Evolutionary conservation across 2,329 filamentous ascomycete genomes (phyloP).

Genomic region (Raffaelea albimanens): DNA sequence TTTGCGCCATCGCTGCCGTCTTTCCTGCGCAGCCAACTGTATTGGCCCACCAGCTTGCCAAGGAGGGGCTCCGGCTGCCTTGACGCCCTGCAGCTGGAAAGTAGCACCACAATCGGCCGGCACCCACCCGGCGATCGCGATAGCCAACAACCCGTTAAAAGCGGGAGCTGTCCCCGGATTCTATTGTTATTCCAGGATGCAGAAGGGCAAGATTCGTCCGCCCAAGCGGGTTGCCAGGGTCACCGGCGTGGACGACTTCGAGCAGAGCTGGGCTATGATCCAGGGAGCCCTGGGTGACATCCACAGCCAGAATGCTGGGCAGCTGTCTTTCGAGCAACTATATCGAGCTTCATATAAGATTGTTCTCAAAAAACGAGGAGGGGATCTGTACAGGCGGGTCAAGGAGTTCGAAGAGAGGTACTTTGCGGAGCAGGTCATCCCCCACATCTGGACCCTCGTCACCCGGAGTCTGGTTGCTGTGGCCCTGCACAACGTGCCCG

Average conservation of each 20-base stretch:
- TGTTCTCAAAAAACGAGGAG: slow-evolving; percentile 78
- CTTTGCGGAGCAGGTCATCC: slow-evolving; percentile 66
- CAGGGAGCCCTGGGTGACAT: slow-evolving; percentile 74
- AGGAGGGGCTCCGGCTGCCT: no score
- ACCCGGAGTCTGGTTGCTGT: slow-evolving; percentile 55
- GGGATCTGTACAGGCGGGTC: slow-evolving; percentile 71
- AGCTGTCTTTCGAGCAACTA: slow-evolving; percentile 86
- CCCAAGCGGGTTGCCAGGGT: slow-evolving; percentile 47
- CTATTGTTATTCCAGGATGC: slow-evolving; percentile 8
- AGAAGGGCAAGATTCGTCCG: slow-evolving; percentile 50
- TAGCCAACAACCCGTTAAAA: no score
- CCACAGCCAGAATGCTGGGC: slow-evolving; percentile 82
- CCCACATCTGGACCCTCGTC: slow-evolving; percentile 61
- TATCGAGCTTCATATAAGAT: slow-evolving; percentile 94
- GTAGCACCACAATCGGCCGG: no score
- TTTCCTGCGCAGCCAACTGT: no score
- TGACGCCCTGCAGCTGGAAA: no score
- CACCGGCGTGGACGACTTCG: slow-evolving; percentile 62
- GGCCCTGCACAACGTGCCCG: slow-evolving; percentile 45
- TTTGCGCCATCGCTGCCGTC: no score
- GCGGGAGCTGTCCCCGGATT: no score
- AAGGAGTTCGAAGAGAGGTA: slow-evolving; percentile 73
- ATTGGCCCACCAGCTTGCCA: no score
- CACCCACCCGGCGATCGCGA: no score
- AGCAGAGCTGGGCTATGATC: slow-evolving; percentile 73